Conservation (phyloP, 345 rosid species). For the Eucalyptus brandiana region DNA sequence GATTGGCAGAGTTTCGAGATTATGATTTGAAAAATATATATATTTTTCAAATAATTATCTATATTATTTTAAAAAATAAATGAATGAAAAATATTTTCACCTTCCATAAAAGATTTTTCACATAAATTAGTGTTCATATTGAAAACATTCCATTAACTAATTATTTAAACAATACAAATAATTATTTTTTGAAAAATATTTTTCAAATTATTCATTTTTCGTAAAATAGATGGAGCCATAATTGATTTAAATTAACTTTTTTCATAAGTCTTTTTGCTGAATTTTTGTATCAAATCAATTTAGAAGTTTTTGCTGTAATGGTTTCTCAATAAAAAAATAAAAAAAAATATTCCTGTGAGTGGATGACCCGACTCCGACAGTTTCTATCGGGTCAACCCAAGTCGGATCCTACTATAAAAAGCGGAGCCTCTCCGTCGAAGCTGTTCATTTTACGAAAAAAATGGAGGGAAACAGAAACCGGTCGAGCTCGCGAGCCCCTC, state of each 20-base stretch:
- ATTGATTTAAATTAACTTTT: not conserved
- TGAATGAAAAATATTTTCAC: too few species aligned
- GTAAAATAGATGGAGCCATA: too few species aligned
- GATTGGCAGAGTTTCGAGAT: not conserved
- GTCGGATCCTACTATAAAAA: not conserved
- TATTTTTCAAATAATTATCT: too few species aligned
- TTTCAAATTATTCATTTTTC: too few species aligned
- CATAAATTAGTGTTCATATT: not conserved
- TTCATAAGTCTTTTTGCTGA: not conserved
- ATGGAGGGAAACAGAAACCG: conserved; percentile 55
- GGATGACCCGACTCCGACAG: not conserved
- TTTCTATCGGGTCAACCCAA: not conserved
- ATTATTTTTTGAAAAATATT: too few species aligned
- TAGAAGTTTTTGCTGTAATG: not conserved
- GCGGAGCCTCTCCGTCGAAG: not conserved
- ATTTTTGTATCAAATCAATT: not conserved
- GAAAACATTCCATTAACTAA: too few species aligned
- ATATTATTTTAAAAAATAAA: too few species aligned
- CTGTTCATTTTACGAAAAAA: not conserved
- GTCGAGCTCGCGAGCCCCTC: conserved; percentile 1
- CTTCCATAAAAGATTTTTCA: too few species aligned
- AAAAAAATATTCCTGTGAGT: too few species aligned
- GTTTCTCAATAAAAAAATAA: not conserved
- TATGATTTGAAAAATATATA: too few species aligned
- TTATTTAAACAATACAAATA: too few species aligned